Evolutionary conservation across 192 early-diverging fungal species (phyloP), one percentile per base, ranked within the genome.

Genomic region (Coemansia interrupta): DNA sequence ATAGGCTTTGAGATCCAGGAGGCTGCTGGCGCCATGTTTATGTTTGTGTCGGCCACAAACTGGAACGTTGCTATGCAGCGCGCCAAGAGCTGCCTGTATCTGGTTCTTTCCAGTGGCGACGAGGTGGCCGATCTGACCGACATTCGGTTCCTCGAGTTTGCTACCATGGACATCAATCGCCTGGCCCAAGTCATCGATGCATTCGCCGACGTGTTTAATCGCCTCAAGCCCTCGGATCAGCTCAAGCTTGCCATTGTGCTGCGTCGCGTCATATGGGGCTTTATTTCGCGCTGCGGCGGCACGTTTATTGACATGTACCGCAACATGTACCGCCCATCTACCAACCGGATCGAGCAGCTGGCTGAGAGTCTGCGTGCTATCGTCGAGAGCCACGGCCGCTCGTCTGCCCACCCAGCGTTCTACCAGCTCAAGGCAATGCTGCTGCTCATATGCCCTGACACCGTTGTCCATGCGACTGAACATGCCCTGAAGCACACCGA

Each of bases 351-450:
- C 41, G 72, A 80, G 45, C 54, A 58, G 19, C 54, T 80, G 17
- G 59, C 75, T 53, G 72, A 71, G 30, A 44, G 22, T 43, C 24
- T 80, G 23, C 43, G 68, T n/a, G 38, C 72, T 1, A 46, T 70
- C 12, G 61, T 91, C 29, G 87, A 89, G 20, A 81, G 89, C 42
- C 84, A 83, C 46, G 80, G 82, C 29, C 73, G 73, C 39, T 56
- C 80, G 11, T 80, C 83, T 47, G 82, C 87, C 15, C 83, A 88
- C 48, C 75, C 85, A 26, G 77, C 88, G 5, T 89, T 89, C 56
- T 95, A 92, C 90, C 95, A 94, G 20, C 80, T 93, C 32, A 88
- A 91, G 73, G 89, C 88, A 0, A 84, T 93, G 84, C 82, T 97
- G 12, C 73, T 96, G 28, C 78, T 86, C 50, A 70, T 97, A 17